Evolutionary conservation across 2,329 filamentous ascomycete species (phyloP).

Genomic region (Metarhizium sp.): DNA sequence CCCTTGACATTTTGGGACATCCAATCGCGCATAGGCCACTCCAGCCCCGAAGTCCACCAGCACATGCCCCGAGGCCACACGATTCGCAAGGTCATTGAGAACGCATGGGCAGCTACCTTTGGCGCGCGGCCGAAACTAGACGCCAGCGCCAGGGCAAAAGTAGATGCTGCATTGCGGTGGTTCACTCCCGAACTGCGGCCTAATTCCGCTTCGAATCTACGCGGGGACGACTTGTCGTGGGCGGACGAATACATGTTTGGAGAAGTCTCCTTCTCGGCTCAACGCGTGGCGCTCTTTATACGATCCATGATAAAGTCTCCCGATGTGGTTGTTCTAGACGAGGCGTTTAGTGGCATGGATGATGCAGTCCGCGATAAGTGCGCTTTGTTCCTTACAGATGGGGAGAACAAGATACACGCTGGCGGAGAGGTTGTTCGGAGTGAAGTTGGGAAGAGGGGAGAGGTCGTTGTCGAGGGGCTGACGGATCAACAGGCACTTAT

Average conservation of each 20-base stretch:
- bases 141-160: constrained; percentile 42
- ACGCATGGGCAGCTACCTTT: constrained; percentile 86
- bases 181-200: constrained; percentile 74
- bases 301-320: constrained; percentile 72
- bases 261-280: constrained; percentile 67
- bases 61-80: constrained; percentile 77
- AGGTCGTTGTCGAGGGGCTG: constrained; percentile 51
- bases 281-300: constrained; percentile 78
- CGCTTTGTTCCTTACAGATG: constrained; percentile 64
- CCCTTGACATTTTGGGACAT: constrained; percentile 90
- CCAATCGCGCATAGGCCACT: constrained; percentile 82
- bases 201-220: constrained; percentile 14
- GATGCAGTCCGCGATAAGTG: constrained; percentile 78
- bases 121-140: constrained; percentile 58
- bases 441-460: constrained; percentile 21
- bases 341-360: constrained; percentile 82
- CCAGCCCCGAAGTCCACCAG: constrained; percentile 85
- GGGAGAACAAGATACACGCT: constrained; percentile 39
- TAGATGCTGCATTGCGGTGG: constrained; percentile 64
- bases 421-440: constrained; percentile 35
- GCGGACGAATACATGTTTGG: constrained; percentile 61
- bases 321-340: constrained; percentile 76
- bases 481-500: constrained; percentile 67
- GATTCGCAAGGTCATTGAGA: constrained; percentile 67
- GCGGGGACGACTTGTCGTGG: constrained; percentile 42